Conservation (phyloP, 805 yeast genomes). For the Tetrapisispora iriomotensis region DNA sequence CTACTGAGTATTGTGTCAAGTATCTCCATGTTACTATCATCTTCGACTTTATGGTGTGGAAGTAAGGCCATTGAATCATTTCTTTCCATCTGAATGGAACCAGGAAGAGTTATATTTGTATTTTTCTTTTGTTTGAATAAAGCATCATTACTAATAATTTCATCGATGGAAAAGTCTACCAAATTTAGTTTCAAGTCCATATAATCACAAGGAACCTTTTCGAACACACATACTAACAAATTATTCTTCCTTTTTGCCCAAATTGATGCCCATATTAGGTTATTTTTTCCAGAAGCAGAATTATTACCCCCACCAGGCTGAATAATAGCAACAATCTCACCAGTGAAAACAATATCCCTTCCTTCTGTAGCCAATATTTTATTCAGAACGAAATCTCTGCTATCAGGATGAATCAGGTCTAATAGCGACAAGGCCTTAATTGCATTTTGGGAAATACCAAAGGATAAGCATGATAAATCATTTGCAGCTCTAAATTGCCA, state of each 20-base stretch:
- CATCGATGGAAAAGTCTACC: conserved; percentile 21
- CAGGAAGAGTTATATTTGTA: conserved; percentile 13
- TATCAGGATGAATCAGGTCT: conserved; percentile 71
- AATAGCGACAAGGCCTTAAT: conserved; percentile 54
- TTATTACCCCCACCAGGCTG: conserved; percentile 41
- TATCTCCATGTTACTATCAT: neutral
- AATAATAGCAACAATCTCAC: conserved; percentile 74
- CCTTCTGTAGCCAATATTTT: conserved; percentile 34
- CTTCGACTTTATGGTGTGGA: neutral
- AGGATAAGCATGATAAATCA: conserved; percentile 78
- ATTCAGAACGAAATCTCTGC: conserved; percentile 57
- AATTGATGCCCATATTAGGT: conserved; percentile 72
- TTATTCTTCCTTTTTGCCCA: conserved; percentile 79
- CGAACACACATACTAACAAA: conserved; percentile 72
- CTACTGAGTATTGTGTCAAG: no score
- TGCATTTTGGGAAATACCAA: conserved; percentile 65
- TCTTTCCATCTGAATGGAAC: conserved; percentile 1
- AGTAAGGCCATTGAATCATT: neutral
- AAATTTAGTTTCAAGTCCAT: conserved; percentile 42
- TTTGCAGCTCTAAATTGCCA: conserved; percentile 79
- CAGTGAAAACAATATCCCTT: conserved; percentile 56
- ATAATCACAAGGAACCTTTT: conserved; percentile 70
- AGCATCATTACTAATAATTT: conserved; percentile 9
- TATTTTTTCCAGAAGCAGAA: conserved; percentile 12
- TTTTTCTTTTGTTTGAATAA: conserved; percentile 51